phyloP scores from a whole-genome alignment of 164 flowering plant species.

The Liquidambar formosana region DNA sequence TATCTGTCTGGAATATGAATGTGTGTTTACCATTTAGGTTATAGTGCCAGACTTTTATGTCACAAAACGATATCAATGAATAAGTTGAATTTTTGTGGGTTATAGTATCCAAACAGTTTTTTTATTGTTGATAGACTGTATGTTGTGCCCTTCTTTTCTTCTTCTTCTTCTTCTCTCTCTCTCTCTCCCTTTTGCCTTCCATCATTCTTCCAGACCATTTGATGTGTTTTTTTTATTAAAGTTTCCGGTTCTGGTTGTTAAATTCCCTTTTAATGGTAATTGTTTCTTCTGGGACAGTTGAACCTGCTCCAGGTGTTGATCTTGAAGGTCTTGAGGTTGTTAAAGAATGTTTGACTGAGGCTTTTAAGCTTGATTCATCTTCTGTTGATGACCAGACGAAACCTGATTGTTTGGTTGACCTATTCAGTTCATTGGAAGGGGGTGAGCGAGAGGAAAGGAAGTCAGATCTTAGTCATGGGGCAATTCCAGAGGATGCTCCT shows the following conservation, averaged over 20 bases:
- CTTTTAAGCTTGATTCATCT: constrained; percentile 52
- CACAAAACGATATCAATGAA: too few relatives aligned
- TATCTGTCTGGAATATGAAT: too few relatives aligned
- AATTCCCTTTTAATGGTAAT: background rate
- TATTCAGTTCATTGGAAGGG: constrained; percentile 50
- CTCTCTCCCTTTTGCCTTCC: too few relatives aligned
- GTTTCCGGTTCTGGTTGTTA: background rate
- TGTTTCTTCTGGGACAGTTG: constrained; percentile 51
- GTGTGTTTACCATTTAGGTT: too few relatives aligned
- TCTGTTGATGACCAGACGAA: constrained; percentile 28
- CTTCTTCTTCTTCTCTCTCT: background rate
- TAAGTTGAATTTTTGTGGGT: too few relatives aligned
- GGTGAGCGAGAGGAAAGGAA: constrained; percentile 17
- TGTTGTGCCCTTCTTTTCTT: background rate
- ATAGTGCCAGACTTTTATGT: too few relatives aligned
- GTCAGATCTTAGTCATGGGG: constrained; percentile 18
- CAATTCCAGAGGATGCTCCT: constrained; percentile 30
- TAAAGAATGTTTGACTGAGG: constrained; percentile 69
- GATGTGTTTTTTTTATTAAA: too few relatives aligned
- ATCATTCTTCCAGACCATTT: background rate
- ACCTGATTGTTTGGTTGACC: constrained; percentile 51
- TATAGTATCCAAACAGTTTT: too few relatives aligned
- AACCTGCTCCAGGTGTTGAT: constrained; percentile 82
- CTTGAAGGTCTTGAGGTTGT: constrained; percentile 85
- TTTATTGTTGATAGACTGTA: background rate